Percentiles rank a stretch among this genome's conserved stretches.
phyloP scores from a whole-genome alignment of 2,329 filamentous ascomycete species.

The Elsinoe arachidis region DNA sequence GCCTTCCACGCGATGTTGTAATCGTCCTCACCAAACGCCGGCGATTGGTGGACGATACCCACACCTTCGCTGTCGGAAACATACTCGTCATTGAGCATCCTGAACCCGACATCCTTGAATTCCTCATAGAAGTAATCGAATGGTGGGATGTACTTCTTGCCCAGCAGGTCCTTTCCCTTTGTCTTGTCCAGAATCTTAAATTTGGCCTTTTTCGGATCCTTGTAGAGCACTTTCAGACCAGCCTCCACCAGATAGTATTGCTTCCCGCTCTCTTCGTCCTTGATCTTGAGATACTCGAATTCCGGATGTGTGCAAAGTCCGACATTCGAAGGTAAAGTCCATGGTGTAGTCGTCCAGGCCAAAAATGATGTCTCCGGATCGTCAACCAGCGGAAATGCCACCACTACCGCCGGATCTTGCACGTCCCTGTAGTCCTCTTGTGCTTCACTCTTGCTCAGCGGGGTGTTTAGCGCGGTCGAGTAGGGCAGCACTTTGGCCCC shows the following conservation, averaged over 20 bases:
- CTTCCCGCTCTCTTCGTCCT: slow-evolving; percentile 72
- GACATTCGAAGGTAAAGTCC: slow-evolving; percentile 77
- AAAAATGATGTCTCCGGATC: slow-evolving; percentile 68
- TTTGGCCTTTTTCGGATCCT: slow-evolving; percentile 90
- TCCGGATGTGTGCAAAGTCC: slow-evolving; percentile 69
- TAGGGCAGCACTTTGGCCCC: slow-evolving; percentile 93
- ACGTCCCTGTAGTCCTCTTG: slow-evolving; percentile 93
- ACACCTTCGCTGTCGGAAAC: slow-evolving; percentile 86
- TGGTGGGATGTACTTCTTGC: slow-evolving; percentile 80
- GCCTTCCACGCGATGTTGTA: slow-evolving; percentile 71
- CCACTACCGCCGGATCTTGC: slow-evolving; percentile 80
- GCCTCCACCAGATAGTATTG: slow-evolving; percentile 80
- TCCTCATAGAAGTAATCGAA: slow-evolving; percentile 87
- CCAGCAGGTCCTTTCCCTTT: slow-evolving; percentile 74
- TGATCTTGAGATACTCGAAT: slow-evolving; percentile 80
- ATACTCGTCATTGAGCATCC: slow-evolving; percentile 72
- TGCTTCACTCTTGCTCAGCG: slow-evolving; percentile 87
- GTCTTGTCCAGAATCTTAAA: slow-evolving; percentile 73
- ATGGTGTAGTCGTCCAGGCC: slow-evolving; percentile 84
- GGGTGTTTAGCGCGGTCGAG: slow-evolving; percentile 80
- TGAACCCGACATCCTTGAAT: slow-evolving; percentile 78
- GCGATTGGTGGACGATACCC: slow-evolving; percentile 87
- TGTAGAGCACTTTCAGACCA: slow-evolving; percentile 74
- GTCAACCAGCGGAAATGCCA: slow-evolving; percentile 70
- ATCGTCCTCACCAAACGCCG: slow-evolving; percentile 93